These are phyloP conservation scores for Phlegmacium glaucopus DNA, from an alignment of 768 basidiomycete genomes.

Conservation along the genomic window DNA sequence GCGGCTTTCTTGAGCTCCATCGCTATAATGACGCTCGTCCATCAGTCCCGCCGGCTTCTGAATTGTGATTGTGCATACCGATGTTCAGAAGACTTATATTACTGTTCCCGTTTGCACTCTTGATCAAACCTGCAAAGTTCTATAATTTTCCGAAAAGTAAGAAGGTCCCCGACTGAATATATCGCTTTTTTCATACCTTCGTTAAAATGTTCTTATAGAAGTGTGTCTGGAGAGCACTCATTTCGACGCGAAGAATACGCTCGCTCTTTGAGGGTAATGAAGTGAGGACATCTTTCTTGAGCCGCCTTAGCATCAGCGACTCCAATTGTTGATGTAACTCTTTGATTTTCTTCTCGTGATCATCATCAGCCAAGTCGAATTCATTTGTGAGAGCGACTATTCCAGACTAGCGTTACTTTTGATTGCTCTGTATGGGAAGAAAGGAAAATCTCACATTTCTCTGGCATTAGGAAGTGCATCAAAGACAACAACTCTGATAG, in stretches of 20 bases:
- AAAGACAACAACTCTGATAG: slow-evolving; percentile 82
- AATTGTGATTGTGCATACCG: slow-evolving; percentile 38
- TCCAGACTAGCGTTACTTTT: slow-evolving; percentile 6
- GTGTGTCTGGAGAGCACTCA: slow-evolving; percentile 94
- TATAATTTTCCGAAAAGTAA: slow-evolving; percentile 25
- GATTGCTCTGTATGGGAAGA: background rate
- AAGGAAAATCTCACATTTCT: slow-evolving; percentile 67
- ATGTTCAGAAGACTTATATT: slow-evolving; percentile 97
- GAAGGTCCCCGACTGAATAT: background rate
- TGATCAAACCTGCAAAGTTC: slow-evolving; percentile 92
- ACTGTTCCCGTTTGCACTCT: slow-evolving; percentile 83
- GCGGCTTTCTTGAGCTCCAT: slow-evolving; percentile 99
- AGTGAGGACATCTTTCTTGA: slow-evolving; percentile 96
- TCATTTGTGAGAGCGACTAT: slow-evolving; percentile 90
- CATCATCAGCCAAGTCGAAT: slow-evolving; percentile 90
- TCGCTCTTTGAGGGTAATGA: slow-evolving; percentile 97
- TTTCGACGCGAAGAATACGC: slow-evolving; percentile 95
- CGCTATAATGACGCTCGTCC: slow-evolving; percentile 40
- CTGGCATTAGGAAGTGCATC: slow-evolving; percentile 99
- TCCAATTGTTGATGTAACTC: slow-evolving; percentile 92
- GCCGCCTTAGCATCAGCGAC: slow-evolving; percentile 87
- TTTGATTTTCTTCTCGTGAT: slow-evolving; percentile 94
- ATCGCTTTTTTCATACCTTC: slow-evolving; percentile 51
- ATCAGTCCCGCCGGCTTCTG: slow-evolving; percentile 1
- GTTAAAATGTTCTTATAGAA: slow-evolving; percentile 99